These are phyloP conservation scores for Wickerhamomyces alni DNA, from an alignment of 805 yeast species.

Conservation along the genomic window DNA sequence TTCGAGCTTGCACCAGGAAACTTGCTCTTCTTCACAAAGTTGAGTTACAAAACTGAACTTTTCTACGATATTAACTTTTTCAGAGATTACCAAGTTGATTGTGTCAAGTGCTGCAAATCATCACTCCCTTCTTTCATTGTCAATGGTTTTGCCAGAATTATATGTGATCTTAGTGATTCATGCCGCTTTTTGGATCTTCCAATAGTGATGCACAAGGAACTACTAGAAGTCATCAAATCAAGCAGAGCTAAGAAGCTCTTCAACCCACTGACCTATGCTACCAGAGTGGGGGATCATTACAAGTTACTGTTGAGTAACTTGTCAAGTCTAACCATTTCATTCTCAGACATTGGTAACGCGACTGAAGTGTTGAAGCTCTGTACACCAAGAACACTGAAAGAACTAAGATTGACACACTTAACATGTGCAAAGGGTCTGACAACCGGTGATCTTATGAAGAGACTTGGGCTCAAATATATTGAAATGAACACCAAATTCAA, in stretches of 20 bases:
- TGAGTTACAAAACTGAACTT: neutral
- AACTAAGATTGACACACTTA: slow-evolving; percentile 6
- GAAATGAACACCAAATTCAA: neutral
- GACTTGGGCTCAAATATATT: neutral
- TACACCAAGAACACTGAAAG: neutral
- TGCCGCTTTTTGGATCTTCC: neutral
- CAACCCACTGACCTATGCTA: neutral
- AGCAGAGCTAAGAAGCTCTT: neutral
- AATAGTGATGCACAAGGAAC: neutral
- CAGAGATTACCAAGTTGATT: neutral
- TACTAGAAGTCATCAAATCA: neutral
- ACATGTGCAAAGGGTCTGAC: slow-evolving; percentile 1
- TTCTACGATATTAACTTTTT: neutral
- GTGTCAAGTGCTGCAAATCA: neutral
- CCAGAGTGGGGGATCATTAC: neutral
- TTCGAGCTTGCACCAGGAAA: neutral
- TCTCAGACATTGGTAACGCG: slow-evolving; percentile 3
- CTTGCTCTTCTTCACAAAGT: neutral
- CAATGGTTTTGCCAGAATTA: neutral
- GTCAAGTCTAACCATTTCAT: slow-evolving; percentile 1
- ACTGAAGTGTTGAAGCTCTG: slow-evolving; percentile 4
- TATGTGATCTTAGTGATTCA: neutral
- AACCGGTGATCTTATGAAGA: neutral
- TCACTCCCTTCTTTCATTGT: neutral
- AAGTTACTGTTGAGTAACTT: slow-evolving; percentile 1